Evolutionary conservation across 2,329 filamentous ascomycete genomes (phyloP).

Genomic region (Tetracladium maxilliforme): DNA sequence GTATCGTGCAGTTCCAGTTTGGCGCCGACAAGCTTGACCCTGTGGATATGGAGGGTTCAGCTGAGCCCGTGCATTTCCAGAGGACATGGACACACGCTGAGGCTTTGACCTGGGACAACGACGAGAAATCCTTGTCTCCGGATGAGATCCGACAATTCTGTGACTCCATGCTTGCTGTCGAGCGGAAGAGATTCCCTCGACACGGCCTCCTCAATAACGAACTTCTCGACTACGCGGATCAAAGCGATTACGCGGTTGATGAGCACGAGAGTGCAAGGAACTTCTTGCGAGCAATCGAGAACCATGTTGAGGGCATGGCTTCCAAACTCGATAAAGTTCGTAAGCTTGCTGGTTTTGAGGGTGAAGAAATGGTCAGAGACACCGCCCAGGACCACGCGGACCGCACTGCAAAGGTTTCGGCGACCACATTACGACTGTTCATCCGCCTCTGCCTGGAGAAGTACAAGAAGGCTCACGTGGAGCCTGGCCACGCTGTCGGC

Average conservation of each 20-base stretch:
- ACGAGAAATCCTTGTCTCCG: constrained; percentile 58
- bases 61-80: constrained; percentile 82
- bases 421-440: constrained; percentile 58
- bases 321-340: constrained; percentile 42
- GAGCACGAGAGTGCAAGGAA: constrained; percentile 70
- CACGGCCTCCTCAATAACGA: constrained; percentile 47
- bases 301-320: constrained; percentile 51
- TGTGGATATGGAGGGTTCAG: constrained; percentile 92
- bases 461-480: constrained; percentile 80
- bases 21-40: constrained; percentile 93
- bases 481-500: constrained; percentile 90
- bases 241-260: constrained; percentile 54
- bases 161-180: constrained; percentile 48
- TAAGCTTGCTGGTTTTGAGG: constrained; percentile 32
- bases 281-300: constrained; percentile 66
- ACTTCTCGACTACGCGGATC: constrained; percentile 54
- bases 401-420: constrained; percentile 72
- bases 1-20: constrained; percentile 93
- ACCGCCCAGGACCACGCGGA: constrained; percentile 33
- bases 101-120: constrained; percentile 64
- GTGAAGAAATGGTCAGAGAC: constrained; percentile 13
- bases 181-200: constrained; percentile 49
- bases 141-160: constrained; percentile 59
- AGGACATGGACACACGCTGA: constrained; percentile 77
- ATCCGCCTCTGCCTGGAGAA: constrained; percentile 74